Base-by-base conservation (phyloP, 768 basidiomycete species). In the Suillus brevipes region DNA sequence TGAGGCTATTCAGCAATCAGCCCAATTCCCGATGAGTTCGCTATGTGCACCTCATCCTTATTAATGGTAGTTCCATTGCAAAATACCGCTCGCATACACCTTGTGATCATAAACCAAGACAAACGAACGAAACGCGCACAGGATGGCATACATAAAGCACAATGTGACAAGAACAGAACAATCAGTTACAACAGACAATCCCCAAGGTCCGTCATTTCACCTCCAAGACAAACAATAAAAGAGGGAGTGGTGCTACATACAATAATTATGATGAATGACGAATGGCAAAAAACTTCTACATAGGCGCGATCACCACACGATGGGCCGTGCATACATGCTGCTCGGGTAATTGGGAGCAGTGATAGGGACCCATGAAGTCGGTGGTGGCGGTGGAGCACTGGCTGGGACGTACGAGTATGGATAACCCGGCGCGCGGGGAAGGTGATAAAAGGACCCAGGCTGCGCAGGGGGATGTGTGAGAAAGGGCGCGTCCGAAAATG, bases 221-320 rank as follows among this genome's bases (percentile, higher is more conserved):
- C 31, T 14, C 56, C 56, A 57, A 57, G n/a, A 37, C 36, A 38
- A 37, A 56, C 12, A n/a, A 34, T 20, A 56, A 38, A 8, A 23
- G 36, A 57, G 20, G n/a, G 56, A 14, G 56, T n/a, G n/a, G 36
- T 37, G n/a, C 36, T 38, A 57, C 56, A 57, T 57, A 57, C 36
- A 57, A 8, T 38, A 38, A 38, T 57, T 57, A 38, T 5, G 36
- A 57, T n/a, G 20, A 57, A 37, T 13, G 55, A 57, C 6, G 20
- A 34, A 55, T 20, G 13, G 3, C 36, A 57, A 57, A 57, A 38
- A 38, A 16, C 16, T 18, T 40, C 14, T 36, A 57, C 37, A 31
- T 59, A 42, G 12, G 58, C 38, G 4, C n/a, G 4, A 58, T 58
- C 36, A 58, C 57, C 57, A 58, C 9, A 59, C 25, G 18, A 59